Evolutionary conservation across 1,284 basidiomycete species (phyloP), one percentile per base, ranked within the genome.

Genomic region (Trametes hirsuta): DNA sequence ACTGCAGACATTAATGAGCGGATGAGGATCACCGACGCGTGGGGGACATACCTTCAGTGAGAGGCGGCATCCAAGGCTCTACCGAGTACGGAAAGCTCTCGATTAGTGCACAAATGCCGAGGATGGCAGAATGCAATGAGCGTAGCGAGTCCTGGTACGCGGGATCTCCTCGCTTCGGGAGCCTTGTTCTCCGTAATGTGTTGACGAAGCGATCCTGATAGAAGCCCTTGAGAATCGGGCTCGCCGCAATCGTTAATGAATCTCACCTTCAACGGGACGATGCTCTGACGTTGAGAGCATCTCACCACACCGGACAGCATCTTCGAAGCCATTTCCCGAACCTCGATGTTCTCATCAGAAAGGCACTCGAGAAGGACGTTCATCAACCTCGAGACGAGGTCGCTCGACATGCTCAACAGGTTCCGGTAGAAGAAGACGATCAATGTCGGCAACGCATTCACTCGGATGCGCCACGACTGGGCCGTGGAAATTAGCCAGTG

Each of bases 311-410:
- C 93, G 18, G 93, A 91, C 36, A 99, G 79, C 42, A 94, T 92
- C 77, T 90, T 90, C 4, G 93, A 93, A n/a, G 94, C 93, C 83
- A 93, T 95, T 74, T 95, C 93, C 61, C 95, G 85, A 34, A 98
- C 95, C 77, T 98, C 95, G 53, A 96, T 88, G 71, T 97, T 97
- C 71, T 93, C 91, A 72, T 98, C 95, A 25, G 85, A 82, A 50
- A 98, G 79, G 72, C 95, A 95, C 51, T 90, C 86, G 30, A 94
- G 81, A 48, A 97, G 79, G 36, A 91, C 86, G 62, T 93, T 90
- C 83, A 94, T 88, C 64, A 94, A 84, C 67, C 82, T 84, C 25
- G 83, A 80, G 55, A 91, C 84, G 44, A 85, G 84, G 12, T 78
- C 76, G 53, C 87, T 82, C 25, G 91, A 85, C 54, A 95, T 85